A percentile compares a stretch with the other conserved stretches of the same genome.
Conservation (phyloP, 805 yeast genomes). For the Candida corydali region DNA sequence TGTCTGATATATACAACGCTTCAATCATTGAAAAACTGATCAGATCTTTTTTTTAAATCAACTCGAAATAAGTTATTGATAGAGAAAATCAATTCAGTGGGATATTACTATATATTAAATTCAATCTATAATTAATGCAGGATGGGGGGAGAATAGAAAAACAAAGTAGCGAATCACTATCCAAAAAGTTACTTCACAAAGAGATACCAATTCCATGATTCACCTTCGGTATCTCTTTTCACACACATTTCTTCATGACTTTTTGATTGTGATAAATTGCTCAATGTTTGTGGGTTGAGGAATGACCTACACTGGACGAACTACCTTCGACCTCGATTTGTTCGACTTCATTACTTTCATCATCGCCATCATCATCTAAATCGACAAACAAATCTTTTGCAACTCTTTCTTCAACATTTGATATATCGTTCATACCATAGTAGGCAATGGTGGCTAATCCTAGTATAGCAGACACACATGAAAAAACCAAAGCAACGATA, state of each 20-base stretch:
- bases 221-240: constrained; percentile 1
- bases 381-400: constrained; percentile 51
- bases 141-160: constrained; percentile 7
- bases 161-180: neutral
- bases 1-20: constrained; percentile 40
- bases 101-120: neutral
- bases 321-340: constrained; percentile 1
- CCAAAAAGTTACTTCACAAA: constrained; percentile 4
- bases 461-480: constrained; percentile 76
- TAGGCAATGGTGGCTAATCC: constrained; percentile 74
- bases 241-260: constrained; percentile 20
- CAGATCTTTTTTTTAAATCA: neutral
- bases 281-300: constrained; percentile 1
- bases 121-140: constrained; percentile 4
- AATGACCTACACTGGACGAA: neutral
- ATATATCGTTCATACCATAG: constrained; percentile 85
- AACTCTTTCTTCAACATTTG: constrained; percentile 61
- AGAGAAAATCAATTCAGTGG: neutral
- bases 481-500: constrained; percentile 89
- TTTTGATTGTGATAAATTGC: neutral
- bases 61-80: neutral
- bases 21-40: constrained; percentile 27
- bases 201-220: constrained; percentile 2
- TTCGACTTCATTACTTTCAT: constrained; percentile 12
- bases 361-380: constrained; percentile 27